Conservation (phyloP, 2,329 filamentous ascomycete genomes). For the Metarhizium anisopliae region DNA sequence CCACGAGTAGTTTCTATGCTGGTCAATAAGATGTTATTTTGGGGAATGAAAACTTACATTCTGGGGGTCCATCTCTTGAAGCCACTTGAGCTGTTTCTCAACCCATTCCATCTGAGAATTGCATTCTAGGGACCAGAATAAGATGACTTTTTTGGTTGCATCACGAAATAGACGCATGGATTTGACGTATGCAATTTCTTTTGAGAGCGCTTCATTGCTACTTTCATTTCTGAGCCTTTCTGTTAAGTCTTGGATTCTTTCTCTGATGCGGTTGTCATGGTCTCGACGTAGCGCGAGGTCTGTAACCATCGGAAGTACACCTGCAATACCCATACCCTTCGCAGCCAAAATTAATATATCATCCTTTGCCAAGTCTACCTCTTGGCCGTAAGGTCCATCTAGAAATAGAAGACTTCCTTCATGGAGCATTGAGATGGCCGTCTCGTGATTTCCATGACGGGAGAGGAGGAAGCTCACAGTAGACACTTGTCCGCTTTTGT, state of each 20-base stretch:
- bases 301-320: not conserved
- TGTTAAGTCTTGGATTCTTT: not conserved
- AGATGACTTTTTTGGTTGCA: not conserved
- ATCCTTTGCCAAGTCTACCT: not conserved
- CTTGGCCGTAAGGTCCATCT: not conserved
- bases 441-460: not conserved
- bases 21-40: not conserved
- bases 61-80: not conserved
- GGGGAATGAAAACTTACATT: not conserved
- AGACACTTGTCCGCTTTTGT: not conserved
- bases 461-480: not conserved
- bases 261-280: not conserved
- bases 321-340: not conserved
- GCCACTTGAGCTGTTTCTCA: not conserved
- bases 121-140: not conserved
- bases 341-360: not conserved
- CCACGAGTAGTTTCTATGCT: not conserved
- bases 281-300: not conserved
- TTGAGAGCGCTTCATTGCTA: too few relatives aligned
- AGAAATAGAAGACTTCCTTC: not conserved
- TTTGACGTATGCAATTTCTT: too few relatives aligned
- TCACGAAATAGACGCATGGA: not conserved
- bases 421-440: not conserved
- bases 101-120: not conserved
- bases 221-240: not conserved